Evolutionary conservation across 768 basidiomycete genomes (phyloP).

Genomic region (Clitopilus hobsonii): DNA sequence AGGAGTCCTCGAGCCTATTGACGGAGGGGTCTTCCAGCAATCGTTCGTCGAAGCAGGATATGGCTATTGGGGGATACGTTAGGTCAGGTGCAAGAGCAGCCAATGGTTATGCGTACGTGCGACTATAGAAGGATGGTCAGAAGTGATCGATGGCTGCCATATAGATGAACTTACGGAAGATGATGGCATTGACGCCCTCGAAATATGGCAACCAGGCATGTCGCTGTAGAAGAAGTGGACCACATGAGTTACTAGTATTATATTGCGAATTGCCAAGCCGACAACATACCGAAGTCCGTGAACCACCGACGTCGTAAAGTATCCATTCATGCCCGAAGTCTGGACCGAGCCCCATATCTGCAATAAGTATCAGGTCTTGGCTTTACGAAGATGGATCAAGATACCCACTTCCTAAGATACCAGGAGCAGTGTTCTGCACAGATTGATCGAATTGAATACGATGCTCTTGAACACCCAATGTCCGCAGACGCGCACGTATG

Average conservation of each 20-base stretch:
- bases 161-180: slow-evolving; percentile 57
- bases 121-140: slow-evolving; percentile 27
- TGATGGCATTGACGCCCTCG: slow-evolving; percentile 69
- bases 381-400: background rate
- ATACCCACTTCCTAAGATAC: slow-evolving; percentile 7
- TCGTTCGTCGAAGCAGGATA: slow-evolving; percentile 42
- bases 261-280: slow-evolving; percentile 3
- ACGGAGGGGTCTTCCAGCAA: slow-evolving; percentile 55
- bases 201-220: slow-evolving; percentile 73
- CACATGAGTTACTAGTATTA: background rate
- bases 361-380: background rate
- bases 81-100: background rate
- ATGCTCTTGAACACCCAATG: slow-evolving; percentile 69
- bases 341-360: slow-evolving; percentile 11
- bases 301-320: slow-evolving; percentile 68
- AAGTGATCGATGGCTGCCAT: background rate
- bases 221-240: slow-evolving; percentile 48
- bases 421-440: slow-evolving; percentile 18
- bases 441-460: slow-evolving; percentile 41
- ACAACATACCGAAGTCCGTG: slow-evolving; percentile 44
- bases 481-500: slow-evolving; percentile 63
- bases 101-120: slow-evolving; percentile 47
- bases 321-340: slow-evolving; percentile 52
- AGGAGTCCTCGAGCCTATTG: slow-evolving; percentile 70
- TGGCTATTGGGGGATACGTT: slow-evolving; percentile 20